Evolutionary conservation across 768 basidiomycete genomes (phyloP).

Genomic region (Trametes cingulata): DNA sequence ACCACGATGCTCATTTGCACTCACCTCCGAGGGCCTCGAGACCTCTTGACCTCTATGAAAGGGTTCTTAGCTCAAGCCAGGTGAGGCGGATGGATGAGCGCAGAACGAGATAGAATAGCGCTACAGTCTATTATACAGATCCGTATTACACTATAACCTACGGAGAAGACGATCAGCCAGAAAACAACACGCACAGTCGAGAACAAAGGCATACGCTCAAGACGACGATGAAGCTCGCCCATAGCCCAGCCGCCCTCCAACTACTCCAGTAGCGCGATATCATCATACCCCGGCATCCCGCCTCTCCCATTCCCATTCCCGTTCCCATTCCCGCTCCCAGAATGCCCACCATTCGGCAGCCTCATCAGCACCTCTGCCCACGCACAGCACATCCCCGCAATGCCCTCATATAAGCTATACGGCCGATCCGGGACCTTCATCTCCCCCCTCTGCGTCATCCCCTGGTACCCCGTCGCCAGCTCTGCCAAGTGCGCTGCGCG

Average conservation of each 20-base stretch:
- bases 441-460: constrained; percentile 38
- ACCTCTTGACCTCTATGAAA: too few relatives aligned
- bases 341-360: constrained; percentile 4
- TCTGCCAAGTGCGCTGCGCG: constrained; percentile 51
- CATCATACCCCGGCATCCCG: constrained; percentile 31
- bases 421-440: constrained; percentile 53
- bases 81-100: too few relatives aligned
- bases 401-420: constrained; percentile 60
- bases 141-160: background rate
- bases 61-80: too few relatives aligned
- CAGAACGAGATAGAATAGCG: background rate
- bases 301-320: background rate
- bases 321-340: constrained; percentile 4
- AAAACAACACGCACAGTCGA: background rate
- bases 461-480: constrained; percentile 39
- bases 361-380: constrained; percentile 45
- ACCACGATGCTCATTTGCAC: too few relatives aligned
- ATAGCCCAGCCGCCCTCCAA: background rate
- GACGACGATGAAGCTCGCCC: background rate
- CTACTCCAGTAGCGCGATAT: constrained; percentile 17
- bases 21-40: too few relatives aligned
- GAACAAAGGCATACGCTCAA: background rate
- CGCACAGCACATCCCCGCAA: constrained; percentile 58
- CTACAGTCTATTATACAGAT: background rate
- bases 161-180: background rate